Conservation (phyloP, 2,329 filamentous ascomycete species). For the Hypoxylon sp. region DNA sequence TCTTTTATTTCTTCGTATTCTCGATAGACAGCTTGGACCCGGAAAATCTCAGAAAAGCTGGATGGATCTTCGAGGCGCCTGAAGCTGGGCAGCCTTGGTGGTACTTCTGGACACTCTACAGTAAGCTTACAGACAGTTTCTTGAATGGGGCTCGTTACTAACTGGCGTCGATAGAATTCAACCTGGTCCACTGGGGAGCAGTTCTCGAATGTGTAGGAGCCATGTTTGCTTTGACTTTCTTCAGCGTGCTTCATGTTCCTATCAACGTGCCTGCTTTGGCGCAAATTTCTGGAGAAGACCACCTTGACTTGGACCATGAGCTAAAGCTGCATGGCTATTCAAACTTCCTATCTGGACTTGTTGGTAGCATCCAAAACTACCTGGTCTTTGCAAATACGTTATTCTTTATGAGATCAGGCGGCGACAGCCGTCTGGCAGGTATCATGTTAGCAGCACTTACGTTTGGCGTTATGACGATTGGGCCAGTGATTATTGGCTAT, state of each 20-base stretch:
- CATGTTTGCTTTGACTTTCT: conserved; percentile 97
- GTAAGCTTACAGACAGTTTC: conserved; percentile 65
- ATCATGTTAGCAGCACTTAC: conserved; percentile 87
- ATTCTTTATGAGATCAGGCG: conserved; percentile 95
- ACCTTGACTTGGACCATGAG: conserved; percentile 91
- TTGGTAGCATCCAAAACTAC: conserved; percentile 95
- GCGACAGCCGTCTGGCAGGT: conserved; percentile 87
- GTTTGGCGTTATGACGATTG: conserved; percentile 84
- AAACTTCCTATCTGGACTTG: conserved; percentile 88
- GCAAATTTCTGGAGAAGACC: conserved; percentile 91
- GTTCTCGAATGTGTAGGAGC: conserved; percentile 88
- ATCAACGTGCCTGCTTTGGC: conserved; percentile 97
- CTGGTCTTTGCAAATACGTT: conserved; percentile 97
- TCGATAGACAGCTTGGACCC: conserved; percentile 77
- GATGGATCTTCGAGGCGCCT: conserved; percentile 94
- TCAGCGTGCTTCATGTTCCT: conserved; percentile 95
- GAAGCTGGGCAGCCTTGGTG: conserved; percentile 92
- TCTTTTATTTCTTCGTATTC: conserved; percentile 85
- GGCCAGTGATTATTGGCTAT: conserved; percentile 89
- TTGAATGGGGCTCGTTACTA: conserved; percentile 39
- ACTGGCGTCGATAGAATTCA: conserved; percentile 72
- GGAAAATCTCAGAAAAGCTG: conserved; percentile 75
- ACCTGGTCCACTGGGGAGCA: conserved; percentile 85
- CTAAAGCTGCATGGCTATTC: conserved; percentile 93
- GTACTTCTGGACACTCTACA: conserved; percentile 96